phyloP scores from a whole-genome alignment of 306 rosid species.

The Quercus agrifolia region DNA sequence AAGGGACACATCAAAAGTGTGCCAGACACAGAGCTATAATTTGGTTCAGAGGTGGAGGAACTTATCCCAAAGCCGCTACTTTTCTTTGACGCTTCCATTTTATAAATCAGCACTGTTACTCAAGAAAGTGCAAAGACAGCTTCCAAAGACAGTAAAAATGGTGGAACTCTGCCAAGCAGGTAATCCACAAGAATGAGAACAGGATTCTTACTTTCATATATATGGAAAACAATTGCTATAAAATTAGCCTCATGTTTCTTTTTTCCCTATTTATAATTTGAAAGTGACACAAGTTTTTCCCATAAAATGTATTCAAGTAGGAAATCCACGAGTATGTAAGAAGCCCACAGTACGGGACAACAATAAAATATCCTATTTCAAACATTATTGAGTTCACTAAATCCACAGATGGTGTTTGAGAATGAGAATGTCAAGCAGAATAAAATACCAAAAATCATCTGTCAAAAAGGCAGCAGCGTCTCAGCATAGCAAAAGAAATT shows the following conservation, averaged over 20 bases:
- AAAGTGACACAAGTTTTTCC: neutral
- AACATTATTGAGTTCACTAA: neutral
- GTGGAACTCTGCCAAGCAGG: too few species aligned
- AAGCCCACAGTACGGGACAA: neutral
- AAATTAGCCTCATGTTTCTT: neutral
- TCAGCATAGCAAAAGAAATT: neutral
- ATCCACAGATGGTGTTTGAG: neutral
- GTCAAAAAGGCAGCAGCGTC: neutral
- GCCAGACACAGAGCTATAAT: too few species aligned
- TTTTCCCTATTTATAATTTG: neutral
- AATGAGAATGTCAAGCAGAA: neutral
- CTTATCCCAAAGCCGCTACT: too few species aligned
- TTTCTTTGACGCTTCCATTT: too few species aligned
- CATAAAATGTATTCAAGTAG: neutral
- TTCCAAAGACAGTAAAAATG: too few species aligned
- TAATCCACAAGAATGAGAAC: too few species aligned
- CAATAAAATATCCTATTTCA: neutral
- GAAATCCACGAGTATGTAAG: neutral
- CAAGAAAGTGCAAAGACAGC: too few species aligned
- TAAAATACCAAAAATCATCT: neutral
- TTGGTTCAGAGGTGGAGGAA: too few species aligned
- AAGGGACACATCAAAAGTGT: too few species aligned
- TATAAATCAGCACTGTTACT: too few species aligned
- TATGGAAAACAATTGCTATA: neutral
- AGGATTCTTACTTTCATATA: neutral